Percentiles rank a stretch among this genome's conserved stretches.
phyloP scores from a whole-genome alignment of 2,329 filamentous ascomycete species.

The Colletotrichum falcatum region DNA sequence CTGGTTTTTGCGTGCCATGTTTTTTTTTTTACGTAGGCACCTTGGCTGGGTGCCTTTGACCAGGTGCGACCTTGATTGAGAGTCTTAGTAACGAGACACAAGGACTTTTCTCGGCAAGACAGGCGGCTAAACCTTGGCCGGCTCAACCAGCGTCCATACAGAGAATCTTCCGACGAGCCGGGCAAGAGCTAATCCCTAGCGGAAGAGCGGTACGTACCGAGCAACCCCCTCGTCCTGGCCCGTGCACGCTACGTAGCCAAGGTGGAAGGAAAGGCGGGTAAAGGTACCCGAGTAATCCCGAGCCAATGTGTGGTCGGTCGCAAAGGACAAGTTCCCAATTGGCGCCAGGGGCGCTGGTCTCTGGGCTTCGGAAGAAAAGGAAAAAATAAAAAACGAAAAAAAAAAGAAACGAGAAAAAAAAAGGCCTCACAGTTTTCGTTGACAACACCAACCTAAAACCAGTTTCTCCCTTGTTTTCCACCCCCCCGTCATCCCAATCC shows the following conservation, averaged over 20 bases:
- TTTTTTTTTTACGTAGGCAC: too few relatives aligned
- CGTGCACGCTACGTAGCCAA: constrained; percentile 15
- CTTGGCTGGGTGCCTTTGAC: too few relatives aligned
- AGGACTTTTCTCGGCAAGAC: constrained; percentile 14
- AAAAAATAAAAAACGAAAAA: constrained; percentile 41
- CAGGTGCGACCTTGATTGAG: too few relatives aligned
- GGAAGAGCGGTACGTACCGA: not conserved
- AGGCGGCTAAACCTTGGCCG: constrained; percentile 35
- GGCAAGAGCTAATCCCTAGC: constrained; percentile 14
- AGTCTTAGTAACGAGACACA: too few relatives aligned
- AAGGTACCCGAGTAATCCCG: constrained; percentile 42
- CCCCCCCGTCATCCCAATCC: not conserved
- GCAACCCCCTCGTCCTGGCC: not conserved
- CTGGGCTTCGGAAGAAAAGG: not conserved
- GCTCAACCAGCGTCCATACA: not conserved
- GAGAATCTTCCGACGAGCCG: constrained; percentile 33
- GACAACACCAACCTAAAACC: constrained; percentile 26
- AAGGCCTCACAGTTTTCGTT: constrained; percentile 40
- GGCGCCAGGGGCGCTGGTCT: not conserved
- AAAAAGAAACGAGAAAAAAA: constrained; percentile 19
- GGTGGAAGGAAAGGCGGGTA: constrained; percentile 25
- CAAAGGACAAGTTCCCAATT: constrained; percentile 40
- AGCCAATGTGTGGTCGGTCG: constrained; percentile 37
- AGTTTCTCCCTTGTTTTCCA: constrained; percentile 23
- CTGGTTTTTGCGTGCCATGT: not conserved